phyloP scores from a whole-genome alignment of 768 basidiomycete species.

The Pisolithus tinctorius region DNA sequence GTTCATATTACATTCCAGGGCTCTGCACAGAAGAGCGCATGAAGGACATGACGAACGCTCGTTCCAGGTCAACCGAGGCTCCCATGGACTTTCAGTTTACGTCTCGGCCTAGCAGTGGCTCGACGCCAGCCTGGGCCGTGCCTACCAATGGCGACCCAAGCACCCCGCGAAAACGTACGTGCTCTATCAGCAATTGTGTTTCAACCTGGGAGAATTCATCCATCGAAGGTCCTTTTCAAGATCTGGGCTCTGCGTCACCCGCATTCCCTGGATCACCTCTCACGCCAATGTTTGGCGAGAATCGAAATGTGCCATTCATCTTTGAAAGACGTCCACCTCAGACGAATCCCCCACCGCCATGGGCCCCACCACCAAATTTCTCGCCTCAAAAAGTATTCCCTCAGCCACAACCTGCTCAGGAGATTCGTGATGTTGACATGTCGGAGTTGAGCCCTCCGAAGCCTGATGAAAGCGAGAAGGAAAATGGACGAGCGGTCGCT shows the following conservation, averaged over 20 bases:
- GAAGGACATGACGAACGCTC: slow-evolving; percentile 18
- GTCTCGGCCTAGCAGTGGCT: slow-evolving; percentile 45
- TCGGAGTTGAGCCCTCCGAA: slow-evolving; percentile 59
- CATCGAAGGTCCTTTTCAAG: slow-evolving; percentile 37
- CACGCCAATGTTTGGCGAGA: slow-evolving; percentile 55
- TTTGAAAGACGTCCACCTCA: slow-evolving; percentile 51
- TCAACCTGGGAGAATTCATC: slow-evolving; percentile 14
- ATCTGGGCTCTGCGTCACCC: slow-evolving; percentile 34
- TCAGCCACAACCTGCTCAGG: slow-evolving; percentile 29
- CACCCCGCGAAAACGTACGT: slow-evolving; percentile 66
- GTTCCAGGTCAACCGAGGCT: slow-evolving; percentile 59
- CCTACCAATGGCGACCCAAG: slow-evolving; percentile 35
- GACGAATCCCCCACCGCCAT: slow-evolving; percentile 41
- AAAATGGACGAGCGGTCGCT: slow-evolving; percentile 46
- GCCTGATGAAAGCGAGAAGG: slow-evolving; percentile 33
- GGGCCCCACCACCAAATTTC: slow-evolving; percentile 60
- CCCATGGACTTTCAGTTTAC: slow-evolving; percentile 92
- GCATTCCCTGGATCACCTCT: slow-evolving; percentile 28
- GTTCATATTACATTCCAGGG: background rate
- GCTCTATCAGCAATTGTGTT: slow-evolving; percentile 7
- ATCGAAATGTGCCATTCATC: slow-evolving; percentile 66
- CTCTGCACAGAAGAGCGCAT: slow-evolving; percentile 1
- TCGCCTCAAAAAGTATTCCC: slow-evolving; percentile 57
- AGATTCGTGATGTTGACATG: slow-evolving; percentile 71
- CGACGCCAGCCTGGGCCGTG: slow-evolving; percentile 54